Percentiles rank a stretch among this genome's conserved stretches.
These are phyloP conservation scores for Penicillium daleae DNA, from an alignment of 495 filamentous ascomycete genomes.

Conservation along the genomic window DNA sequence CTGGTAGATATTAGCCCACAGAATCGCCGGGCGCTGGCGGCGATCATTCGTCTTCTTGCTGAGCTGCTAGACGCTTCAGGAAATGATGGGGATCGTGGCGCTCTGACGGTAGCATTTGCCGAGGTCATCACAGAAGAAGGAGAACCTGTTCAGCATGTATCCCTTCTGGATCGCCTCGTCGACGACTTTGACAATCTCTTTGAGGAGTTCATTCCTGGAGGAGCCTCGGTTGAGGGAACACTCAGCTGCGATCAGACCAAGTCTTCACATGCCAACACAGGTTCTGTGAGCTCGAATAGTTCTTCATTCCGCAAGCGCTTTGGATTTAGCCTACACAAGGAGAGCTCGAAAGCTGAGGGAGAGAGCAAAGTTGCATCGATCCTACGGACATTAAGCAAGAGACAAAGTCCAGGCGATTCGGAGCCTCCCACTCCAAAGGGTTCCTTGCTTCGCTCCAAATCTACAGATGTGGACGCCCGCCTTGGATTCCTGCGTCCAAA, in stretches of 20 bases:
- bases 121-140: constrained; percentile 82
- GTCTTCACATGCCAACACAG: constrained; percentile 51
- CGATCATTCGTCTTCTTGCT: constrained; percentile 80
- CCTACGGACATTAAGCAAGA: constrained; percentile 89
- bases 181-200: constrained; percentile 91
- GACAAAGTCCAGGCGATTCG: constrained; percentile 61
- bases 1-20: constrained; percentile 85
- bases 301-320: constrained; percentile 85
- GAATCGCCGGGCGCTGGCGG: constrained; percentile 85
- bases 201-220: constrained; percentile 63
- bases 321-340: constrained; percentile 74
- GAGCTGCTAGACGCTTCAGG: constrained; percentile 92
- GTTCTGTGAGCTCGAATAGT: constrained; percentile 70
- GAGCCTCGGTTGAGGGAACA: constrained; percentile 45
- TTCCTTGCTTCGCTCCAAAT: constrained; percentile 74
- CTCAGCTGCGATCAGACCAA: constrained; percentile 53
- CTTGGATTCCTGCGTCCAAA: constrained; percentile 58
- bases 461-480: constrained; percentile 71
- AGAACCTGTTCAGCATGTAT: constrained; percentile 81
- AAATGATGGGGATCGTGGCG: constrained; percentile 90
- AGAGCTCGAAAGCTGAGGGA: constrained; percentile 68
- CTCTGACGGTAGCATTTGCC: constrained; percentile 86
- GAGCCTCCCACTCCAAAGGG: constrained; percentile 62
- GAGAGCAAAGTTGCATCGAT: constrained; percentile 77
- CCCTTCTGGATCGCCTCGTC: constrained; percentile 86